Conservation (phyloP, 257 asterid species). For the Osmanthus fragrans region DNA sequence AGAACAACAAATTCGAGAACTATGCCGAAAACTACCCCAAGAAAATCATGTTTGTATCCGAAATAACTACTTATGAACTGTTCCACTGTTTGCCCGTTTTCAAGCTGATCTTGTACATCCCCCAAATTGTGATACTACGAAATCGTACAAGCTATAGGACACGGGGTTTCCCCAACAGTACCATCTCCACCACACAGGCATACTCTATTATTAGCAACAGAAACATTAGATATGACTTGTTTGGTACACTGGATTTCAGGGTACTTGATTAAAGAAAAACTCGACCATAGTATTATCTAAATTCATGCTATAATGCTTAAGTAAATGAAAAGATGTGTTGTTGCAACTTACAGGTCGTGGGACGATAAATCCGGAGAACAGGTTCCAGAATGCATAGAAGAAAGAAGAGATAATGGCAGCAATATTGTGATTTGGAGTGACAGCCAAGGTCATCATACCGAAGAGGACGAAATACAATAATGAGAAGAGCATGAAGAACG, state of each 20-base stretch:
- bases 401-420: no score
- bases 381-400: no score
- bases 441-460: no score
- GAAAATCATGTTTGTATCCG: conserved; percentile 33
- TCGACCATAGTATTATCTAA: no score
- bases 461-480: no score
- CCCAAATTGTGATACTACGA: conserved; percentile 43
- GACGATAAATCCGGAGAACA: conserved; percentile 24
- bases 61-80: conserved; percentile 31
- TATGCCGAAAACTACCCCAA: conserved; percentile 34
- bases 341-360: conserved; percentile 22
- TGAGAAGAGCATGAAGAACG: no score
- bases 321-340: background rate
- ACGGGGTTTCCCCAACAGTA: conserved; percentile 38
- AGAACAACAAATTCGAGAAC: conserved; percentile 23
- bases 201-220: conserved; percentile 29
- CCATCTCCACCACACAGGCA: conserved; percentile 60
- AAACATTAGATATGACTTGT: background rate
- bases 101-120: conserved; percentile 32
- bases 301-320: no score
- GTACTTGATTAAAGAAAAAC: background rate
- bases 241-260: no score
- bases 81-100: conserved; percentile 29
- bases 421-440: no score
- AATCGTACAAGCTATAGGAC: conserved; percentile 42